A percentile compares a stretch with the other conserved stretches of the same genome.
Conservation (phyloP, 768 basidiomycete genomes). For the Pisolithus microcarpus region DNA sequence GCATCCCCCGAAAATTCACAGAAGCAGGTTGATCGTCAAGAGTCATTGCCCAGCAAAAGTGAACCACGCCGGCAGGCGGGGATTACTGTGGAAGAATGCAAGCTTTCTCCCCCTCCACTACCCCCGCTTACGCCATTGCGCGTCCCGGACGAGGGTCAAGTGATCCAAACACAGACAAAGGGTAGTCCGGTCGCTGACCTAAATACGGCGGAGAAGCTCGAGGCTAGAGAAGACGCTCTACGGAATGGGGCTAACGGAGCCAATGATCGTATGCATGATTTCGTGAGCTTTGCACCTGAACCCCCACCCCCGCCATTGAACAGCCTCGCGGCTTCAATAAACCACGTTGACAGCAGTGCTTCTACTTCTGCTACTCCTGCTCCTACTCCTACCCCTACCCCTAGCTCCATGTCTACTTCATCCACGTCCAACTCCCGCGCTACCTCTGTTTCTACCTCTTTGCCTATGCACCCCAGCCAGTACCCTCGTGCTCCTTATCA, state of each 20-base stretch:
- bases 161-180: slow-evolving; percentile 7
- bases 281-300: slow-evolving; percentile 24
- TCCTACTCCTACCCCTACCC: slow-evolving; percentile 10
- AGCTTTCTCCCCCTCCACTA: neutral
- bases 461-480: slow-evolving; percentile 1
- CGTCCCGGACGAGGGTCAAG: slow-evolving; percentile 1
- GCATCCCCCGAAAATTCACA: too few species aligned
- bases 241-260: slow-evolving; percentile 11
- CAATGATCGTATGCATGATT: slow-evolving; percentile 15
- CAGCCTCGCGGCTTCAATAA: slow-evolving; percentile 10
- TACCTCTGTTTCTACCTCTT: slow-evolving; percentile 12
- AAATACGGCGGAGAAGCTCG: slow-evolving; percentile 19
- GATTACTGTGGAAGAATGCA: neutral
- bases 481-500: slow-evolving; percentile 1
- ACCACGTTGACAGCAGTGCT: neutral
- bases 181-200: neutral
- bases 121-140: neutral
- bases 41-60: neutral
- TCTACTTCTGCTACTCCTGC: neutral
- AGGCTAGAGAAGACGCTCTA: slow-evolving; percentile 17
- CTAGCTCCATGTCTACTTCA: slow-evolving; percentile 20
- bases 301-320: slow-evolving; percentile 28
- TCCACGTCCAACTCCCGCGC: slow-evolving; percentile 16
- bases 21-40: too few species aligned
- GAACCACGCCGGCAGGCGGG: too few species aligned